These are phyloP conservation scores for Boechera retrofracta DNA, from an alignment of 345 rosid species.

Conservation along the genomic window DNA sequence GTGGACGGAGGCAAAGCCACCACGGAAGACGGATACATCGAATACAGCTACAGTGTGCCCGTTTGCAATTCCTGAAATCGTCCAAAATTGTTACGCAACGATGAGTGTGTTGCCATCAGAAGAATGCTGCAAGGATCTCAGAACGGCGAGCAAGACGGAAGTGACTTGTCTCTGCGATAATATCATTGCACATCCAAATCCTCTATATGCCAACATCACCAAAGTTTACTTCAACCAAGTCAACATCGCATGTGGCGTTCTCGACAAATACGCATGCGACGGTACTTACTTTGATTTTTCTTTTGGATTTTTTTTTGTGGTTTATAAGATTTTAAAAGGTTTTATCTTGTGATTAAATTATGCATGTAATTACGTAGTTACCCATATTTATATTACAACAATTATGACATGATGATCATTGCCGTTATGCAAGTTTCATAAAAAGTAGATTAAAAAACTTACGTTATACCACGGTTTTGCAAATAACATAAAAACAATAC, in stretches of 20 bases:
- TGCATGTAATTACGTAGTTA: not conserved
- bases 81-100: conserved; percentile 5
- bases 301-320: too few relatives aligned
- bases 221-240: not conserved
- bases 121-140: conserved; percentile 32
- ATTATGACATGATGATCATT: not conserved
- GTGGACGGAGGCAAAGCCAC: conserved; percentile 8
- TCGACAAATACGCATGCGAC: conserved; percentile 13
- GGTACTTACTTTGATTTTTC: not conserved
- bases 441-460: too few relatives aligned
- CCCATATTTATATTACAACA: not conserved
- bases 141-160: not conserved
- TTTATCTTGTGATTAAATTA: not conserved
- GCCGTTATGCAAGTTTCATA: too few relatives aligned
- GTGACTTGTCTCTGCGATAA: conserved; percentile 35
- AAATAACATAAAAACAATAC: too few relatives aligned
- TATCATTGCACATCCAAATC: not conserved
- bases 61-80: not conserved
- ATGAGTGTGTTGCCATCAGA: conserved; percentile 16
- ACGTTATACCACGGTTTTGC: too few relatives aligned
- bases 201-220: conserved; percentile 5
- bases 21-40: not conserved
- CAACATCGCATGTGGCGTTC: conserved; percentile 16
- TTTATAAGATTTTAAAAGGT: not conserved
- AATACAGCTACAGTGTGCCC: not conserved